Evolutionary conservation across 768 basidiomycete species (phyloP), one percentile per base, ranked within the genome.

Genomic region (Lentinula detonsa): DNA sequence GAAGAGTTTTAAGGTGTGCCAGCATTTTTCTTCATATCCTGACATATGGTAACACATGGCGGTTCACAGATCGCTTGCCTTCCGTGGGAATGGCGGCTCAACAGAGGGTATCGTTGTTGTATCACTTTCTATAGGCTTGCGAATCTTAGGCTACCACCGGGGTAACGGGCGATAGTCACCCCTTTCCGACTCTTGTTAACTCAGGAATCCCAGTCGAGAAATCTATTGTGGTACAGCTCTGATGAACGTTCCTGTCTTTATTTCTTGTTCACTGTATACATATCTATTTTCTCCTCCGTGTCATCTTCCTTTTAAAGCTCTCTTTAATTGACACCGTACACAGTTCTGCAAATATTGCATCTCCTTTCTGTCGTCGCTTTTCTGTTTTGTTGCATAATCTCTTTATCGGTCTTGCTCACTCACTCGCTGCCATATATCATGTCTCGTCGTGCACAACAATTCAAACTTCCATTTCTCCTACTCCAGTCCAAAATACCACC

Each of bases 1-100:
- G 71, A 74, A 71, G 72, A 69, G 61, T 67, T 67, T 61, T 72
- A 71, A 73, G 74, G 59, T 63, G 69, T 43, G 13, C 35, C 35
- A 23, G 43, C 48, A 33, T n/a, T 33, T 11, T 34, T 33, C 18
- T 2, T 31, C 28, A 28, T 46, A 15, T 46, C 15, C 9, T 31
- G 8, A 39, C n/a, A 50, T 18, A 31, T 43, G 28, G 10, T 33
- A 34, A 60, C 28, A 11, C 21, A 21, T 18, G 21, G 21, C 39
- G n/a, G 16, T 51, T 21, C 16, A 1, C 10, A 60, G 59, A 40
- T 51, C 39, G 21, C 28, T 49, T 34, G 39, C 50, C 59, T 53
- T 64, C 57, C 60, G 67, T 68, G 67, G 67, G 67, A 63, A 68
- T 68, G 61, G 67, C 62, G 57, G 37, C 61, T 57, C 66, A 59